Conservation (phyloP, 2,329 filamentous ascomycete species). For the Coniochaeta ligniaria region DNA sequence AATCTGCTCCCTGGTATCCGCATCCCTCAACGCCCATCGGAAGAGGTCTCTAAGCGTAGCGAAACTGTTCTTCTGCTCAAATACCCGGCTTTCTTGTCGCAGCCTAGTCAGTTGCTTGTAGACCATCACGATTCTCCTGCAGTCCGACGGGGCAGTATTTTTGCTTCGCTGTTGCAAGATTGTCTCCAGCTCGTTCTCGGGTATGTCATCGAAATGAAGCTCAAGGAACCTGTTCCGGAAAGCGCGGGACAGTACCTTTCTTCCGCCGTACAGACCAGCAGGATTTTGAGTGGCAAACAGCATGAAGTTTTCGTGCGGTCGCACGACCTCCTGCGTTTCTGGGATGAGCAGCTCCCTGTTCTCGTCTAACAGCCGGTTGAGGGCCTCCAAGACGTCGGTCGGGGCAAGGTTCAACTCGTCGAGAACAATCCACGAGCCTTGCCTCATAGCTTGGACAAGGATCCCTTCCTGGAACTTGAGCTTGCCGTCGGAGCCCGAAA, state of each 20-base stretch:
- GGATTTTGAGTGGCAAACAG: constrained; percentile 98
- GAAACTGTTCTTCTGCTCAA: constrained; percentile 96
- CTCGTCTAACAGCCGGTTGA: constrained; percentile 93
- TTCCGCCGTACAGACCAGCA: constrained; percentile 86
- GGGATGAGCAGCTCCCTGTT: constrained; percentile 94
- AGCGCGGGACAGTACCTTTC: constrained; percentile 86
- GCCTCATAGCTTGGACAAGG: constrained; percentile 82
- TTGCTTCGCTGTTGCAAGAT: constrained; percentile 86
- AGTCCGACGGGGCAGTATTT: constrained; percentile 84
- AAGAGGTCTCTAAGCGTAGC: constrained; percentile 94
- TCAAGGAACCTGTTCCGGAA: constrained; percentile 97
- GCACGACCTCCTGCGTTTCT: constrained; percentile 90
- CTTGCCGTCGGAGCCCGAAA: constrained; percentile 78
- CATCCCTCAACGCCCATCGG: constrained; percentile 81
- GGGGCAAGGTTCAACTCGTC: constrained; percentile 96
- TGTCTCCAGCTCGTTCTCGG: constrained; percentile 84
- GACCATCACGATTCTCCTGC: constrained; percentile 81
- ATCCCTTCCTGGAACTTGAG: constrained; percentile 89
- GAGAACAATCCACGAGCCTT: constrained; percentile 96
- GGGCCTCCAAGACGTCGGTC: constrained; percentile 90
- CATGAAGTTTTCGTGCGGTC: constrained; percentile 92
- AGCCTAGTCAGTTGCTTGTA: constrained; percentile 89
- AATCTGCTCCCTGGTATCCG: constrained; percentile 80
- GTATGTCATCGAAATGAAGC: constrained; percentile 96
- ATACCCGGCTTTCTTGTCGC: constrained; percentile 82